Evolutionary conservation across 2,329 filamentous ascomycete species (phyloP), one percentile per base, ranked within the genome.

Genomic region (Domatiomyces globalis): DNA sequence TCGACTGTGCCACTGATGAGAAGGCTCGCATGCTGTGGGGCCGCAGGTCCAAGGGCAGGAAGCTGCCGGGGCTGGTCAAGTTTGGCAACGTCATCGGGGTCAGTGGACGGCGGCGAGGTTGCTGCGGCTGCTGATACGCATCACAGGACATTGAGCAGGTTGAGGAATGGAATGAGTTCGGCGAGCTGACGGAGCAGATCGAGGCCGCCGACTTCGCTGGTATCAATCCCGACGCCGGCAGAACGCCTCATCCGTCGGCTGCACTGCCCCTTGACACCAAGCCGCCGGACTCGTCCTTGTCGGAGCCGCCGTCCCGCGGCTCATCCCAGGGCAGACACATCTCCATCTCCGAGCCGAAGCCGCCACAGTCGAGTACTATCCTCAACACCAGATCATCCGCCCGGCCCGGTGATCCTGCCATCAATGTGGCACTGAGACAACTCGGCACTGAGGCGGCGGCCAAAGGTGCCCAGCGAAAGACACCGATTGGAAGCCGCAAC

Each of bases 131-230:
- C 53, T 58, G 50, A 58, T 36, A 15, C 17, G 4, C 19, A 56
- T 51, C 22, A 43, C 58, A 95, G 89, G 92, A 95, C 66, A 77
- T 95, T 48, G 84, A 90, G 57, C 84, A 96, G 68, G 81, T 96
- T 57, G 92, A 98, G 70, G 92, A 98, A 66, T 96, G 90, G 92
- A 98, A 98, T 72, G 92, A 98, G 67, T 95, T 94, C 69, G 88
- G 88, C 69, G 90, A 96, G 70, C 78, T 98, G 55, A 87, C 88
- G 67, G 80, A 90, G 69, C 84, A 90, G 62, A 80, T 96, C 61
- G 74, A 74, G 44, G 69, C 62, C 50, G 62, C 66, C 46, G 60
- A 66, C 62, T 65, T 18, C 20, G 22, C 48, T 2, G 15, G 18
- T 4, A 25, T 39, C 49, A 48, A 36, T 27, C 27, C 27, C 19